A percentile compares a stretch with the other conserved stretches of the same genome.
These are phyloP conservation scores for Lactuca sativa DNA, from an alignment of 129 eudicot species.

Conservation along the genomic window DNA sequence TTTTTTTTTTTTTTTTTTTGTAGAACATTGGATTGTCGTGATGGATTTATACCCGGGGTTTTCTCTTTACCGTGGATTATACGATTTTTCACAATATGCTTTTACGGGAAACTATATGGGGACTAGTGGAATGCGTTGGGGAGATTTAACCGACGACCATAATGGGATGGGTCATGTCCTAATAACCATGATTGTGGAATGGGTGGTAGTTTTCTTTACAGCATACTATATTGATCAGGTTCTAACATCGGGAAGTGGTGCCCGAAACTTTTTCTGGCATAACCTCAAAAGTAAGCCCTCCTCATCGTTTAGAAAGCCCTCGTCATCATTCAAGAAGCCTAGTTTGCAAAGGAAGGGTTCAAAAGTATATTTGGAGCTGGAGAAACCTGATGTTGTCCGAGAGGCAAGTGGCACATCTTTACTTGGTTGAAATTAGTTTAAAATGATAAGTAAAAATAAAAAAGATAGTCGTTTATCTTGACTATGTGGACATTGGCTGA, in stretches of 20 bases:
- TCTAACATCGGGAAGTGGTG: conserved; percentile 54
- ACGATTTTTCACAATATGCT: conserved; percentile 80
- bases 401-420: conserved; percentile 49
- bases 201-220: conserved; percentile 64
- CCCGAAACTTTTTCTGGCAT: conserved; percentile 53
- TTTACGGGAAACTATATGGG: conserved; percentile 60
- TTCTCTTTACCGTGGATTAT: conserved; percentile 72
- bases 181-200: conserved; percentile 71
- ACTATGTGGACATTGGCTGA: no score
- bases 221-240: conserved; percentile 79
- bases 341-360: conserved; percentile 67
- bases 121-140: conserved; percentile 81
- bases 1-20: no score
- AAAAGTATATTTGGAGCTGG: conserved; percentile 54
- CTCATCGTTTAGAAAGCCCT: neutral
- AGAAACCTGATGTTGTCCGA: conserved; percentile 81
- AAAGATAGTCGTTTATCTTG: neutral
- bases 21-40: conserved; percentile 76
- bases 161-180: conserved; percentile 73
- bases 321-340: conserved; percentile 37
- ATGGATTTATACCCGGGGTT: conserved; percentile 91
- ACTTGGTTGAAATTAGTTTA: neutral
- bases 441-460: conserved; percentile 1
- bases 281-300: conserved; percentile 39
- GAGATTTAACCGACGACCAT: conserved; percentile 53